Evolutionary conservation across 768 basidiomycete genomes (phyloP), one percentile per base, ranked within the genome.

Genomic region (Cantharellus cinnabarinus): DNA sequence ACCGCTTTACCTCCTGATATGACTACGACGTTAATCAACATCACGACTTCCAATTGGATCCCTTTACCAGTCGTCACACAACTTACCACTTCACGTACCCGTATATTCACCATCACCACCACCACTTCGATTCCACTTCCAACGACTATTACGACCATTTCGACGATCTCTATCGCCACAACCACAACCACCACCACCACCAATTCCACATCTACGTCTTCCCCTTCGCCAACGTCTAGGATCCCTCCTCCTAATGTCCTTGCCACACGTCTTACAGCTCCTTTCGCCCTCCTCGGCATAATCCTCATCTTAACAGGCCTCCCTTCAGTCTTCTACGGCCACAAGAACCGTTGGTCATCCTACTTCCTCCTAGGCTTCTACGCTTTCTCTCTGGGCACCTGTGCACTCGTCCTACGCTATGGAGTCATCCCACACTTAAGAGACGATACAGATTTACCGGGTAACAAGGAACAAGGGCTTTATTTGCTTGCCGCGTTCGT

Each of bases 311-410:
- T 95, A 55, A 89, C 87, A 4, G 93, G 93, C 53, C 73, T 93
- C 3, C 89, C 89, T 4, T 85, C 87, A 57, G 85, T 87, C 2
- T 89, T 89, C 64, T 82, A 87, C 72, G 93, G 93, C 29, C 89
- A 91, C 72, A 94, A 94, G 76, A 93, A 95, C 69, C 74, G 90
- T 76, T 94, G 89, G 87, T 86, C 87, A 20, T 91, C 90, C 7
- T 85, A 93, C 74, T 94, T 95, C 71, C 75, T 97, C 65, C 83
- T 87, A 62, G 88, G 89, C 48, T 89, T 89, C 71, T 97, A 95
- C 71, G 79, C 86, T 51, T 75, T 91, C 51, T 78, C 89, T 34
- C 79, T 95, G 63, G 80, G 85, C 66, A 89, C 89, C 67, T 74
- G 88, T 66, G 83, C 89, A 63, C 79, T 98, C 65, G 88, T 97